Conservation (phyloP, 306 rosid genomes). For the Vigna reflexopilosa region DNA sequence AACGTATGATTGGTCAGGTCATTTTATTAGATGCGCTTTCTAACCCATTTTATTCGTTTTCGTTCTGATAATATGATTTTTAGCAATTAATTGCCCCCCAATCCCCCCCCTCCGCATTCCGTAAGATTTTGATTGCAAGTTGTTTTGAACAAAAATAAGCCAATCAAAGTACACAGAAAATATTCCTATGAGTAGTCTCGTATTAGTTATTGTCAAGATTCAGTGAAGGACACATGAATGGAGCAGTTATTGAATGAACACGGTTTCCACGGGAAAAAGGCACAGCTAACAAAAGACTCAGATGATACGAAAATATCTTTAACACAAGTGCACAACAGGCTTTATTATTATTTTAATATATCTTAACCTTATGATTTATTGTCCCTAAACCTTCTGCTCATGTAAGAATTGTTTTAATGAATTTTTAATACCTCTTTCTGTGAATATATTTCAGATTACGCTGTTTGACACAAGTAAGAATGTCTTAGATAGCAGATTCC, state of each 20-base stretch:
- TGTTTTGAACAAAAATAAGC: conserved; percentile 14
- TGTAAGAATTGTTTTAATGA: conserved; percentile 4
- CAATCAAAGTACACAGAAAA: conserved; percentile 7
- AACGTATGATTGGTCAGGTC: conserved; percentile 34
- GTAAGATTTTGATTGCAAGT: conserved; percentile 7
- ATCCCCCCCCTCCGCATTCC: background rate
- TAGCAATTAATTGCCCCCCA: background rate
- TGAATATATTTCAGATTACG: conserved; percentile 57
- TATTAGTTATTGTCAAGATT: conserved; percentile 33
- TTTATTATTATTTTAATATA: conserved; percentile 1
- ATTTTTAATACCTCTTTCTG: conserved; percentile 31
- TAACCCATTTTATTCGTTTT: background rate
- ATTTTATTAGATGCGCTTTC: conserved; percentile 9
- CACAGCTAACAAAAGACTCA: background rate
- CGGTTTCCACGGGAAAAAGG: background rate
- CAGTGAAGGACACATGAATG: conserved; percentile 22
- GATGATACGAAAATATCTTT: background rate
- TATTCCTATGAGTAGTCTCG: background rate
- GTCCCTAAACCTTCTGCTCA: background rate
- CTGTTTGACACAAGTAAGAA: conserved; percentile 72
- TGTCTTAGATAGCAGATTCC: conserved; percentile 68
- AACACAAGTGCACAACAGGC: background rate
- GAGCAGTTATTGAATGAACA: background rate
- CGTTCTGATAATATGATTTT: conserved; percentile 10
- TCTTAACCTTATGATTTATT: background rate